A percentile compares a stretch with the other conserved stretches of the same genome.
Conservation (phyloP, 140 eudicot species). For the Anethum foeniculum region DNA sequence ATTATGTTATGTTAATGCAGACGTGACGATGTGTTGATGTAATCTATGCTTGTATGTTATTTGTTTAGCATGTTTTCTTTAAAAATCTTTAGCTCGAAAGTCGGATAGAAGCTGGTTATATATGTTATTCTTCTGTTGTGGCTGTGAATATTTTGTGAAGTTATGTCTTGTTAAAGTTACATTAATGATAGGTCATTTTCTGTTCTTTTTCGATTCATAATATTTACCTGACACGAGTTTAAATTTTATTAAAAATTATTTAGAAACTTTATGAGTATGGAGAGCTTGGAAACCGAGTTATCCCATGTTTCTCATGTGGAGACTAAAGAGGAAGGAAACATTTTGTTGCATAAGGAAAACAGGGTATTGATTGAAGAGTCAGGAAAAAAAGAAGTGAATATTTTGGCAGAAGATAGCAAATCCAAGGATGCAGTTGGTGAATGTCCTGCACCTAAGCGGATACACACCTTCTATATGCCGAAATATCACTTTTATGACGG, state of each 20-base stretch:
- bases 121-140: background rate
- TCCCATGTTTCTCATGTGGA: constrained; percentile 27
- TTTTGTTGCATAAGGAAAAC: constrained; percentile 12
- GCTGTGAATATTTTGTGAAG: background rate
- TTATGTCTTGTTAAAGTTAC: background rate
- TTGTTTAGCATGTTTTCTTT: background rate
- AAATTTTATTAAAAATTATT: constrained; percentile 11
- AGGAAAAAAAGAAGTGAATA: constrained; percentile 5
- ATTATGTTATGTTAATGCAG: no score
- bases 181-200: background rate
- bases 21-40: no score
- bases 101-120: background rate
- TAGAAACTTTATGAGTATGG: constrained; percentile 18
- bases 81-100: background rate
- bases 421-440: constrained; percentile 82
- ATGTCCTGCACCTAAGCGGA: constrained; percentile 73
- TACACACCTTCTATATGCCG: constrained; percentile 53
- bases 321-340: constrained; percentile 24
- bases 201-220: background rate
- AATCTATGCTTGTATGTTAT: background rate
- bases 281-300: constrained; percentile 42
- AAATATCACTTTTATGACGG: constrained; percentile 66
- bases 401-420: constrained; percentile 26
- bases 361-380: constrained; percentile 9
- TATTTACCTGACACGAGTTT: constrained; percentile 17